Conservation (phyloP, 768 basidiomycete species). For the Rhizopogon vinicolor region DNA sequence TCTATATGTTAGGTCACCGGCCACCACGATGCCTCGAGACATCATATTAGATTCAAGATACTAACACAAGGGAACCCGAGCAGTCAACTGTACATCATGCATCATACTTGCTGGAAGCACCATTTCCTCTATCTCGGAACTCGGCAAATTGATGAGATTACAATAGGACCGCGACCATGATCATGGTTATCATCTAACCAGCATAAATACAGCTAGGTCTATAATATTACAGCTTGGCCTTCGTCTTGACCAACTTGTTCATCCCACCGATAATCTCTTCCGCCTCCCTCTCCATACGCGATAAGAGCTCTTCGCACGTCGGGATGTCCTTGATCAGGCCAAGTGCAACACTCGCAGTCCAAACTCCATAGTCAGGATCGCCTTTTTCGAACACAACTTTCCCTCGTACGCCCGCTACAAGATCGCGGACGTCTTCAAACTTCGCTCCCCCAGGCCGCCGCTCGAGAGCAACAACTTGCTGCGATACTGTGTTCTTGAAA, state of each 20-base stretch:
- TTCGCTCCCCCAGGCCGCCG: slow-evolving; percentile 77
- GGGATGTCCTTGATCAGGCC: slow-evolving; percentile 83
- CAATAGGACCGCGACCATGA: too few relatives aligned
- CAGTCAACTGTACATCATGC: too few relatives aligned
- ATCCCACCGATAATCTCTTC: slow-evolving; percentile 59
- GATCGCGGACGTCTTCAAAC: slow-evolving; percentile 78
- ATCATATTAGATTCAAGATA: too few relatives aligned
- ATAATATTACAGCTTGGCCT: slow-evolving; percentile 15
- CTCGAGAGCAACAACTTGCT: slow-evolving; percentile 85
- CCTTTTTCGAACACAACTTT: slow-evolving; percentile 76
- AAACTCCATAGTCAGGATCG: slow-evolving; percentile 84
- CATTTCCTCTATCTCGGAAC: too few relatives aligned
- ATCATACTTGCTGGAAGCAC: too few relatives aligned
- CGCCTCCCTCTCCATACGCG: slow-evolving; percentile 68
- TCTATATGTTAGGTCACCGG: too few relatives aligned
- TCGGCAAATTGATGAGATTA: too few relatives aligned
- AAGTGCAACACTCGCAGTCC: slow-evolving; percentile 63
- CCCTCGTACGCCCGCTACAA: slow-evolving; percentile 70
- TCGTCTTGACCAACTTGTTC: slow-evolving; percentile 16
- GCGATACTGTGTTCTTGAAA: slow-evolving; percentile 78
- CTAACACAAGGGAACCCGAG: too few relatives aligned
- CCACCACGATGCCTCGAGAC: too few relatives aligned
- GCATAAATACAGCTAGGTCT: not conserved
- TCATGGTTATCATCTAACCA: too few relatives aligned
- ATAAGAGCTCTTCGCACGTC: slow-evolving; percentile 69